phyloP scores from a whole-genome alignment of 202 grass and related monocot genomes.

The Carex arenaria region DNA sequence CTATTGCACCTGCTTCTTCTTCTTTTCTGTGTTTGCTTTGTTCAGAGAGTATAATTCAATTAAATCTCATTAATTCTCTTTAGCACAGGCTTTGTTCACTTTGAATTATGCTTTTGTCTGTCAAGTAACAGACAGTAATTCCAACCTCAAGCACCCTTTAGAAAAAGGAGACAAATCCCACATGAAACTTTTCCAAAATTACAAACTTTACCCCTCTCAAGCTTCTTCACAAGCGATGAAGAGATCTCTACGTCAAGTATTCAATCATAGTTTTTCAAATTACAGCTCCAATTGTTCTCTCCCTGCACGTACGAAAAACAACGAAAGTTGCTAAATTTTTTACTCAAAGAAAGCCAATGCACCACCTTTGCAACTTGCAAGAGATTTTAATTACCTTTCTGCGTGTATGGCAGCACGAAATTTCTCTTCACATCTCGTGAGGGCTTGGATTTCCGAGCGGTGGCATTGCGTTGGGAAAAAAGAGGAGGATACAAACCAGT shows the following conservation, averaged over 20 bases:
- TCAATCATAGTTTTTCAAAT: not conserved
- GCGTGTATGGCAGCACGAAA: not conserved
- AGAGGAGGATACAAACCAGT: conserved; percentile 4
- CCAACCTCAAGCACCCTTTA: conserved; percentile 11
- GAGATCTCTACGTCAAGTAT: conserved; percentile 13
- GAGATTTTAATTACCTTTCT: conserved; percentile 1
- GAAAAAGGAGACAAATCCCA: conserved; percentile 5
- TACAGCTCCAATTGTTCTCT: not conserved
- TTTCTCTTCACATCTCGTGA: conserved; percentile 3
- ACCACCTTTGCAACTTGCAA: conserved; percentile 4
- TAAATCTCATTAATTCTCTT: conserved; percentile 12
- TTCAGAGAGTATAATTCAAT: not conserved
- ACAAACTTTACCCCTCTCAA: conserved; percentile 16
- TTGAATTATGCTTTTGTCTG: conserved; percentile 18
- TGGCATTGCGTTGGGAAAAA: not conserved
- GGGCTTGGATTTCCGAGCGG: conserved; percentile 12
- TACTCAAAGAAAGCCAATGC: not conserved
- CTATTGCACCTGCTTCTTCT: not conserved
- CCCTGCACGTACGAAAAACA: not conserved
- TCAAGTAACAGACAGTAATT: conserved; percentile 16
- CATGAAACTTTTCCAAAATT: conserved; percentile 18
- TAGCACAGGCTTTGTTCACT: not conserved
- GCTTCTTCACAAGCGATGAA: conserved; percentile 4
- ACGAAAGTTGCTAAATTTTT: not conserved
- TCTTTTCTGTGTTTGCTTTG: not conserved